Conservation (phyloP, 225 moss, liverwort and hornwort species). For the Polytrichum commune region DNA sequence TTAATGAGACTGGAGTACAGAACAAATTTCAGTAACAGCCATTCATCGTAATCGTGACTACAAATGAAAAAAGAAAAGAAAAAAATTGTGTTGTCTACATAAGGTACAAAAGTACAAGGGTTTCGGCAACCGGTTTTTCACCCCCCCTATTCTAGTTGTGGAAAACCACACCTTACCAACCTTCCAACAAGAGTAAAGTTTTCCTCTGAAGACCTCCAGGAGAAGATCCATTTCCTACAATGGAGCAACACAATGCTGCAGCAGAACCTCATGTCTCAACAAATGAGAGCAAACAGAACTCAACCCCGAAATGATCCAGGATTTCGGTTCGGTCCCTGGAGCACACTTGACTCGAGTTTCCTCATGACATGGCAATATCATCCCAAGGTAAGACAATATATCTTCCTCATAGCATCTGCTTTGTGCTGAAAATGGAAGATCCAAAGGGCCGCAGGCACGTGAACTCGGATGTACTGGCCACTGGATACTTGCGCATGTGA, state of each 20-base stretch:
- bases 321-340: background rate
- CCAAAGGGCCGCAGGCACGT: conserved; percentile 33
- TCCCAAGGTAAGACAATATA: background rate
- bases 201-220: background rate
- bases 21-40: no score
- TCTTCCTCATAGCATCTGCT: conserved; percentile 5
- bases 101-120: background rate
- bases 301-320: background rate
- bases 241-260: background rate
- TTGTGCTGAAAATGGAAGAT: conserved; percentile 37
- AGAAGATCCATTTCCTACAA: background rate
- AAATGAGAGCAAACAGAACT: background rate
- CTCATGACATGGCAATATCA: background rate
- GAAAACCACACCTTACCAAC: background rate
- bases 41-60: no score
- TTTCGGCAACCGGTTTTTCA: background rate
- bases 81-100: no score
- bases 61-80: no score
- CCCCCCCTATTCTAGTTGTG: background rate
- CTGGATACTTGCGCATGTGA: conserved; percentile 17
- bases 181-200: background rate
- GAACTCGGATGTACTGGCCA: conserved; percentile 33
- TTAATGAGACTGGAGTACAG: no score
- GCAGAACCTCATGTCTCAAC: background rate
- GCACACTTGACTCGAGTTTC: background rate